Evolutionary conservation across 371 early-diverging fungal genomes (phyloP).

Genomic region (Mortierella sp.): DNA sequence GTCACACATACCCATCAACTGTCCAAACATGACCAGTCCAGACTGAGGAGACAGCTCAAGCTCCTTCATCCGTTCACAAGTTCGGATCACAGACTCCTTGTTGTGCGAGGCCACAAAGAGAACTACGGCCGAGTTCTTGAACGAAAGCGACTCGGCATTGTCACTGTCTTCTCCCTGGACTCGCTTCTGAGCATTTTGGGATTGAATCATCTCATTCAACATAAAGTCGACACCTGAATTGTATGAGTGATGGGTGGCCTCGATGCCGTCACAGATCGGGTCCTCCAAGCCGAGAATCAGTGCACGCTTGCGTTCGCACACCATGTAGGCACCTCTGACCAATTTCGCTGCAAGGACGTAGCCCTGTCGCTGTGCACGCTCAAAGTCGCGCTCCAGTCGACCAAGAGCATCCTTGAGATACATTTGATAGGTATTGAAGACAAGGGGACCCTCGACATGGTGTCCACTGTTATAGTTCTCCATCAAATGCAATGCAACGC

Average conservation of each 20-base stretch:
- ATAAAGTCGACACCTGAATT: slow-evolving; percentile 83
- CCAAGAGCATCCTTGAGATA: slow-evolving; percentile 82
- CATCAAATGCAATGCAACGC: slow-evolving; percentile 76
- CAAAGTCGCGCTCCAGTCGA: slow-evolving; percentile 78
- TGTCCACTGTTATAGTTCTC: slow-evolving; percentile 70
- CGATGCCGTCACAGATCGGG: slow-evolving; percentile 86
- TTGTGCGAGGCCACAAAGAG: slow-evolving; percentile 96
- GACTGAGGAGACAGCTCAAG: slow-evolving; percentile 63
- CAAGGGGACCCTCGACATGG: slow-evolving; percentile 62
- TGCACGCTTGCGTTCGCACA: slow-evolving; percentile 86
- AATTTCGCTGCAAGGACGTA: slow-evolving; percentile 90
- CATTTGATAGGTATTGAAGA: slow-evolving; percentile 97
- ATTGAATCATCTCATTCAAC: slow-evolving; percentile 61
- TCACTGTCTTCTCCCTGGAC: slow-evolving; percentile 8
- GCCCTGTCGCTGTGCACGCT: slow-evolving; percentile 72
- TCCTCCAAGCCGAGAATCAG: slow-evolving; percentile 70
- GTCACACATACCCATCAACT: slow-evolving; percentile 93
- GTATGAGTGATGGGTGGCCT: slow-evolving; percentile 88
- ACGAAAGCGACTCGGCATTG: slow-evolving; percentile 27
- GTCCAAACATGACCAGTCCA: slow-evolving; percentile 91
- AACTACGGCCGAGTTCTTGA: slow-evolving; percentile 62
- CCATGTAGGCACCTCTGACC: slow-evolving; percentile 96
- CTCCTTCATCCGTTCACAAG: slow-evolving; percentile 73
- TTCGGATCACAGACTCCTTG: slow-evolving; percentile 77
- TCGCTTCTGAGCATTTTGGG: slow-evolving; percentile 23